Percentiles rank a stretch among this genome's conserved stretches.
phyloP scores from a whole-genome alignment of 345 rosid genomes.

The Euphorbia tirucalli region DNA sequence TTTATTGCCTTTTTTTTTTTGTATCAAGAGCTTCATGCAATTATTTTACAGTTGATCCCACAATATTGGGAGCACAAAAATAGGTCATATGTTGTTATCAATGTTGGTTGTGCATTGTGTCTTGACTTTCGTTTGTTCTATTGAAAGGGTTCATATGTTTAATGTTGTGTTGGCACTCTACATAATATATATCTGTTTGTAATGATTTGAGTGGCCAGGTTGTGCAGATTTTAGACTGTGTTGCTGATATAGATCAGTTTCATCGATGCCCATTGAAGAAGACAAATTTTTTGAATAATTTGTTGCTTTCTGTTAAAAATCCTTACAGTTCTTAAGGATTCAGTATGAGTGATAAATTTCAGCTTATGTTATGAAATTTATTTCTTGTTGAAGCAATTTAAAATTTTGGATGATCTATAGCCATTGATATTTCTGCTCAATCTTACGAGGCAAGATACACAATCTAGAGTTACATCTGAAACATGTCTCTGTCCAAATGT shows the following conservation, averaged over 20 bases:
- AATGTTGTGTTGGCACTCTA: not conserved
- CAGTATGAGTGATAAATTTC: not conserved
- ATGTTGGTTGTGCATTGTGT: not conserved
- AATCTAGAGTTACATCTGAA: not conserved
- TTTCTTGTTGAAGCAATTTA: not conserved
- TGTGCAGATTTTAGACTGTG: not conserved
- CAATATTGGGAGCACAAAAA: slow-evolving; percentile 1
- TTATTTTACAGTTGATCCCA: not conserved
- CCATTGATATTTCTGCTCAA: not conserved
- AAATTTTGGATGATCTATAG: not conserved
- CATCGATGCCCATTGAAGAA: not conserved
- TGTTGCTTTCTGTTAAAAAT: not conserved
- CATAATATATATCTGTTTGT: not conserved
- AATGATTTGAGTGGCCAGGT: not conserved
- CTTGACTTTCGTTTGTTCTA: not conserved
- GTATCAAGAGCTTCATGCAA: not conserved
- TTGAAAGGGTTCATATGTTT: not conserved
- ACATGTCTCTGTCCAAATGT: not conserved
- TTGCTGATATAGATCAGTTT: not conserved
- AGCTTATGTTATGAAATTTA: not conserved
- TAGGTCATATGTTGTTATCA: not conserved
- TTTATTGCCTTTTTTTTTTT: not conserved
- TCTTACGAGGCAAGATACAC: not conserved
- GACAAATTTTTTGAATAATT: not conserved
- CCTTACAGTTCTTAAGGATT: not conserved